Evolutionary conservation across 2,329 filamentous ascomycete species (phyloP), one percentile per base, ranked within the genome.

Genomic region (Diaporthe eres): DNA sequence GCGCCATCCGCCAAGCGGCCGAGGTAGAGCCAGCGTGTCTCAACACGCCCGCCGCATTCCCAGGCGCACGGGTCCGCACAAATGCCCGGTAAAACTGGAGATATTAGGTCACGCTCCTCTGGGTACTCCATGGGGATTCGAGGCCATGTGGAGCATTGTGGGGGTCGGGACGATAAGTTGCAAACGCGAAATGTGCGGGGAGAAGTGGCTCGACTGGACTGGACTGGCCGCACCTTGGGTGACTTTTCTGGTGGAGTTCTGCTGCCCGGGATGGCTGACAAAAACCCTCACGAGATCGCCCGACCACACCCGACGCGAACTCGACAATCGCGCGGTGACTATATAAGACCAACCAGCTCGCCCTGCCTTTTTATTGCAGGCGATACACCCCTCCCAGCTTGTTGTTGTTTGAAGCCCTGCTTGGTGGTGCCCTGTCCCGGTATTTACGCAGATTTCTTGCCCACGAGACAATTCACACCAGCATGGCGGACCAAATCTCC

Each of bases 401-500:
- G 47, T 53, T 42, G 47, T 53, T 55, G 65, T 42, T 22, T 70
- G 65, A 70, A 28, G 65, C 65, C 34, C 34, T 70, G 65, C 34
- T 28, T 55, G 65, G 34, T 70, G 65, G 31, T 70, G 49, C 49
- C 49, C 65, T 70, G 13, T 22, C 22, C 22, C 47, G 42, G 51
- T 73, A 22, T 22, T 31, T 0, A 34, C 49, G 9, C 34, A 31
- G 34, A 47, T 28, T 28, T 67, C 44, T 31, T 51, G 34, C 7
- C 58, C 22, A 17, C 58, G 39, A 34, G 63, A 44, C 28, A 72
- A 44, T 51, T 37, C 57, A 60, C 17, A 34, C 53, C 71, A 77
- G 58, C 7, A 77, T 77, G 76, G 53, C 72, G 37, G 76, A 77
- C 72, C 61, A 77, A 15, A 76, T 76, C n/a, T 76, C 76, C 49